Base-by-base conservation (phyloP, 805 yeast genomes). In the Candida silvicultrix region DNA sequence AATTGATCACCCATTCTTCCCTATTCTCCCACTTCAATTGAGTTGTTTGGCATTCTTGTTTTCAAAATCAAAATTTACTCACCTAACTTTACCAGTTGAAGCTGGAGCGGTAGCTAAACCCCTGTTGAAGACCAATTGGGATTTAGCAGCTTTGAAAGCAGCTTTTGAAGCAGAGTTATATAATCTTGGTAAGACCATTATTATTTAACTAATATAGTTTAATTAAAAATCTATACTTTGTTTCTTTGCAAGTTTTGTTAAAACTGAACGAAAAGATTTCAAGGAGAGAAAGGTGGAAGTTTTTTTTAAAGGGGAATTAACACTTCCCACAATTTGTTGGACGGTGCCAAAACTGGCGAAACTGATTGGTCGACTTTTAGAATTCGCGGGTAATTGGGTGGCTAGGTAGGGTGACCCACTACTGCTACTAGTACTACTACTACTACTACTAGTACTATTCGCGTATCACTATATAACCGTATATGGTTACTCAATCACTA, bases 141-240 rank as follows among this genome's bases (percentile, higher is more conserved):
- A 88, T 78, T 81, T 85, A 64, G 89, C 95, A 62, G 92, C 90
- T 72, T 82, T 80, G 73, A 85, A 80, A 65, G 96, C 95, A 67
- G 85, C 78, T 74, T 89, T 89, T 62, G 96, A 81, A 65, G 81
- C 63, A 62, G 80, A 71, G 67, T 77, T 71, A 67, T 75, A 77
- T 64, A 77, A 70, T 72, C 81, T 77, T 68, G 82, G 77, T 58
- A 73, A 62, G 63, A 69, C 75, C 77, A 72, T 73, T 48, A 52
- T 65, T 53, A 32, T 9, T n/a, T 23, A 34, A 34, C 21, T 18
- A 12, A 18, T 34, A 34, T 34, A 15, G n/a, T 18, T 34, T 34
- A 18, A 4, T 18, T 4, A 34, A 18, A 12, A 34, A 40, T 19
- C 40, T 31, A 35, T 39, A 31, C 35, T 36, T 28, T n/a, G n/a